Conservation (phyloP, 306 rosid species). For the Cicer cuneatum region DNA sequence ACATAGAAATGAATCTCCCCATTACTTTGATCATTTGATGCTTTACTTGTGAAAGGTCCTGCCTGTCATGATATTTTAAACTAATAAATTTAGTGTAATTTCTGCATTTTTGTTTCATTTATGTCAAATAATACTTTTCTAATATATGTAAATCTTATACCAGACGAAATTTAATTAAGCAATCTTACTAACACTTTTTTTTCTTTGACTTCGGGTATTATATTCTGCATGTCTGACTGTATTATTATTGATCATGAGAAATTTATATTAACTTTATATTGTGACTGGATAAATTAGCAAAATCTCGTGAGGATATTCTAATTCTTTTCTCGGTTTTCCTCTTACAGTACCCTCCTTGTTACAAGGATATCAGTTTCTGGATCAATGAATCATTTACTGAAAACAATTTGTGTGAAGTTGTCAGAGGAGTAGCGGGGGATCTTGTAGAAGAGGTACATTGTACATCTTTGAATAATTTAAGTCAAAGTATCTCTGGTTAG, state of each 20-base stretch:
- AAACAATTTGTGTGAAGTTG: slow-evolving; percentile 96
- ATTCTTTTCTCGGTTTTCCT: slow-evolving; percentile 38
- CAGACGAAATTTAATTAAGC: slow-evolving; percentile 17
- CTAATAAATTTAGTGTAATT: slow-evolving; percentile 10
- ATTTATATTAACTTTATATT: slow-evolving; percentile 11
- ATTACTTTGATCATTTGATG: slow-evolving; percentile 34
- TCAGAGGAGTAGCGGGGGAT: slow-evolving; percentile 92
- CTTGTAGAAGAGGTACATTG: slow-evolving; percentile 97
- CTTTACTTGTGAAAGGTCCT: slow-evolving; percentile 29
- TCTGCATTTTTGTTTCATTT: slow-evolving; percentile 25
- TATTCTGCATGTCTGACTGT: slow-evolving; percentile 23
- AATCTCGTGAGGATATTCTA: slow-evolving; percentile 19
- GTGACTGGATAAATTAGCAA: slow-evolving; percentile 13
- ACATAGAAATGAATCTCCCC: slow-evolving; percentile 18
- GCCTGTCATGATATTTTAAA: slow-evolving; percentile 22
- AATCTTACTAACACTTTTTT: neutral
- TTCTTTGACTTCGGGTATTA: neutral
- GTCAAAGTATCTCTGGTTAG: slow-evolving; percentile 3
- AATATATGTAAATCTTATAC: slow-evolving; percentile 25
- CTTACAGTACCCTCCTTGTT: slow-evolving; percentile 93
- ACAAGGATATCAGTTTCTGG: slow-evolving; percentile 97
- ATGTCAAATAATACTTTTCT: slow-evolving; percentile 23
- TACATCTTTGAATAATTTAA: slow-evolving; percentile 44
- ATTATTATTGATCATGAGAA: slow-evolving; percentile 9
- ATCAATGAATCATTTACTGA: slow-evolving; percentile 86